Percentiles rank a stretch among this genome's conserved stretches.
Evolutionary conservation across 257 asterid species (phyloP).

Genomic region (Penstemon eatonii): DNA sequence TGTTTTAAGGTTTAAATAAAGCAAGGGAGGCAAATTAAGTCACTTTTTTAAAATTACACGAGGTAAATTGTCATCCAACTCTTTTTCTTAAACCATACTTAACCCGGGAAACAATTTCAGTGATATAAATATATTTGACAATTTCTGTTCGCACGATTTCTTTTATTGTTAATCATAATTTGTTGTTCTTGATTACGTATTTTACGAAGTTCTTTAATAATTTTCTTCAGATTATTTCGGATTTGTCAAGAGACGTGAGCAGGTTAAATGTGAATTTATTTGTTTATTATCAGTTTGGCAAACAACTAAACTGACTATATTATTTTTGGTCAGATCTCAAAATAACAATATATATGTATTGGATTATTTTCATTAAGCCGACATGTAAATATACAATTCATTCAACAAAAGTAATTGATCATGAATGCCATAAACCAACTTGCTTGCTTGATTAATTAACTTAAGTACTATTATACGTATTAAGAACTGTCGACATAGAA

Average conservation of each 20-base stretch:
- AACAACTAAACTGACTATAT: slow-evolving; percentile 38
- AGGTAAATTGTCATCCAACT: too few relatives aligned
- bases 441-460: background rate
- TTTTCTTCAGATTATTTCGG: background rate
- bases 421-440: slow-evolving; percentile 10
- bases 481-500: background rate
- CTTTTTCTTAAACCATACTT: background rate
- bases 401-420: slow-evolving; percentile 4
- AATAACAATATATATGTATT: too few relatives aligned
- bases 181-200: too few relatives aligned
- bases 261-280: slow-evolving; percentile 4
- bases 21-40: too few relatives aligned
- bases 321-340: too few relatives aligned
- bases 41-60: too few relatives aligned
- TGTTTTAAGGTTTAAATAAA: too few relatives aligned
- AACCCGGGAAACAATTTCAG: background rate
- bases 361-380: slow-evolving; percentile 7
- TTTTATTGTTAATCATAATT: too few relatives aligned
- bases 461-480: background rate
- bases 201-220: too few relatives aligned
- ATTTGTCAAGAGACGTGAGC: background rate
- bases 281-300: slow-evolving; percentile 30
- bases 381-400: slow-evolving; percentile 7
- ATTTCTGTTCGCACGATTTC: background rate
- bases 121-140: background rate